A percentile compares a stretch with the other conserved stretches of the same genome.
phyloP scores from a whole-genome alignment of 2,329 filamentous ascomycete genomes.

The Trichocomaceae sp. region DNA sequence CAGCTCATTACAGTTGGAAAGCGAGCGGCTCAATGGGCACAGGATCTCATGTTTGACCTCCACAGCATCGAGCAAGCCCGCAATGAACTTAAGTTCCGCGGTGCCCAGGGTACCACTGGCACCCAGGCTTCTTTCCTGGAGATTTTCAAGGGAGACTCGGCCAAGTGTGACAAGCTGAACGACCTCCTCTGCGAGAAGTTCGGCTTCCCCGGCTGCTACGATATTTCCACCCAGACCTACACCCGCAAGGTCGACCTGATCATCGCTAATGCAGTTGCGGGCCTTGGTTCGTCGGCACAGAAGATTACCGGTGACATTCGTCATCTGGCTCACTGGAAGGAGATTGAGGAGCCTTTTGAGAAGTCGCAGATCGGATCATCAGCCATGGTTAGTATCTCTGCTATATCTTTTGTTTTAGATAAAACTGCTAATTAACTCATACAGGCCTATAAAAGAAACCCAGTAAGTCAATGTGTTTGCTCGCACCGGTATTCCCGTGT shows the following conservation, averaged over 20 bases:
- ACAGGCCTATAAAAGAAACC: slow-evolving; percentile 12
- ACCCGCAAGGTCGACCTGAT: slow-evolving; percentile 75
- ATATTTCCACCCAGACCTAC: slow-evolving; percentile 67
- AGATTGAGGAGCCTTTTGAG: slow-evolving; percentile 79
- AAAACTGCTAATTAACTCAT: not conserved
- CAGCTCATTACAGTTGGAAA: slow-evolving; percentile 55
- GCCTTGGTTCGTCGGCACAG: slow-evolving; percentile 71
- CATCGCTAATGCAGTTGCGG: slow-evolving; percentile 72
- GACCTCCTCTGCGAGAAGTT: slow-evolving; percentile 59
- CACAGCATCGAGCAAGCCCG: slow-evolving; percentile 64
- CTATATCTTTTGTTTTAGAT: not conserved
- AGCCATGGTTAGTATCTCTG: slow-evolving; percentile 43
- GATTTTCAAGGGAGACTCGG: slow-evolving; percentile 57
- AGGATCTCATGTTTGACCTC: slow-evolving; percentile 70
- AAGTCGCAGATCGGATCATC: slow-evolving; percentile 67
- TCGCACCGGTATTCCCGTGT: slow-evolving; percentile 41
- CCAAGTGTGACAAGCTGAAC: slow-evolving; percentile 57
- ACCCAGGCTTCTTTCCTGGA: slow-evolving; percentile 61
- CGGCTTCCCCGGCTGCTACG: slow-evolving; percentile 56
- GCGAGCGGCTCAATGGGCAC: slow-evolving; percentile 66
- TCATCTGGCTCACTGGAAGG: slow-evolving; percentile 68
- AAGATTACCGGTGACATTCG: slow-evolving; percentile 63
- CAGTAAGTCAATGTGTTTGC: slow-evolving; percentile 9
- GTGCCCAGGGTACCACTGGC: slow-evolving; percentile 65
- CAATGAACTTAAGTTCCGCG: slow-evolving; percentile 65